These are phyloP conservation scores for Penicillium griseofulvum DNA, from an alignment of 2,329 filamentous ascomycete species.

Conservation along the genomic window DNA sequence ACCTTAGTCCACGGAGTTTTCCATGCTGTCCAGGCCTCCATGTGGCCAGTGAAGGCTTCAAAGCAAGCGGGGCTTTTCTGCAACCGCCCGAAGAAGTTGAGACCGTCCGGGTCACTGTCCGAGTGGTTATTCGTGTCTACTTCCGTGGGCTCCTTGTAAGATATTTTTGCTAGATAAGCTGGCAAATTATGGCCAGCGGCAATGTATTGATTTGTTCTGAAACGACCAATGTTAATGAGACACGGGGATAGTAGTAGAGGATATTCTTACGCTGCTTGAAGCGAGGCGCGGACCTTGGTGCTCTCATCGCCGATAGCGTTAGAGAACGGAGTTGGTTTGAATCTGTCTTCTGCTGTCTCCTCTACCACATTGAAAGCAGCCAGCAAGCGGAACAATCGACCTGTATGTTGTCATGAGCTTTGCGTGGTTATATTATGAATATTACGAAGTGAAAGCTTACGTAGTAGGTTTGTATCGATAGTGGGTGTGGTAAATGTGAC, in stretches of 20 bases:
- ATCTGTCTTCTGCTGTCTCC: conserved; percentile 30
- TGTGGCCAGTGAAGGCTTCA: conserved; percentile 36
- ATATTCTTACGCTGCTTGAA: conserved; percentile 29
- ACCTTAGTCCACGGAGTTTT: conserved; percentile 38
- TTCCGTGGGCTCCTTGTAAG: conserved; percentile 34
- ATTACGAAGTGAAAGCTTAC: conserved; percentile 10
- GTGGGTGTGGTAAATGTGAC: conserved; percentile 23
- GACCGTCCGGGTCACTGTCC: conserved; percentile 17
- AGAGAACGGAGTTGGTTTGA: conserved; percentile 34
- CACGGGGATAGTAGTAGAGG: background rate
- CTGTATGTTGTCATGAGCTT: conserved; percentile 5
- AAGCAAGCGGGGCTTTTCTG: conserved; percentile 29
- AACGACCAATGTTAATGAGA: background rate
- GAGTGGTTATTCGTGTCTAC: conserved; percentile 26
- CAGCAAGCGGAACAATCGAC: conserved; percentile 31
- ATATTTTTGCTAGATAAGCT: conserved; percentile 32
- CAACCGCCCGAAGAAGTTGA: conserved; percentile 36
- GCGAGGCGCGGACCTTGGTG: conserved; percentile 30
- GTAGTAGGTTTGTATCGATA: conserved; percentile 31
- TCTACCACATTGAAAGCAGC: conserved; percentile 33
- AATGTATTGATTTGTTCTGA: conserved; percentile 32
- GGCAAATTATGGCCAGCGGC: conserved; percentile 32
- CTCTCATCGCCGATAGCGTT: conserved; percentile 31
- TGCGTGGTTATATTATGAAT: too few relatives aligned
- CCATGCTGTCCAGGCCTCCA: conserved; percentile 36